Evolutionary conservation across 352 stramenopile genomes (phyloP), one percentile per base, ranked within the genome.

Genomic region (Pythium diclinum): DNA sequence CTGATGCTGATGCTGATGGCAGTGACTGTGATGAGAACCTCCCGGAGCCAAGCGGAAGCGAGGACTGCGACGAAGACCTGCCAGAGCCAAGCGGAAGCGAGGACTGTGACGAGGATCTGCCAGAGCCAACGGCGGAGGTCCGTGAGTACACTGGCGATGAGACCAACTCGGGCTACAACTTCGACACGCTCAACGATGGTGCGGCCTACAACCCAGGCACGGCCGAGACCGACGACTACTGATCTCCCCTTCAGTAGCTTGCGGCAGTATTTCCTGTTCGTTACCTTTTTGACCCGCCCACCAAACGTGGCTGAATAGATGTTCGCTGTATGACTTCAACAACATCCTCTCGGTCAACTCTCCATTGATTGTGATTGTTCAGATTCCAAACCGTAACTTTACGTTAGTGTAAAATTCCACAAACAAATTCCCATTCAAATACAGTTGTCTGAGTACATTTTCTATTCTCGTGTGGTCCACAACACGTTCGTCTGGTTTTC

Each of bases 31-130:
- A 54, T 13, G 47, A 65, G 11, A 48, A 58, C 23, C 48, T 65
- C 21, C 59, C 59, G 16, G 59, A 58, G 32, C 57, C 57, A 14
- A 10, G 8, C 9, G 30, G 14, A 17, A 32, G 28, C 17, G 49
- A 56, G 5, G 58, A 64, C 58, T 64, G 58, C 28, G 58, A 64
- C n/a, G 58, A 64, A 2, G 58, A 56, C 11, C 33, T 57, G 17
- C 58, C 58, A 9, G 58, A 57, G 58, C 44, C 58, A 14, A 17
- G 21, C 30, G 57, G 40, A 30, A 44, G 54, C 23, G 42, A 63
- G 25, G 55, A 51, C 16, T 30, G 44, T 42, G 40, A 23, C 13
- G 14, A 62, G 8, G 38, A 55, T 54, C 40, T 62, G 21, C 56
- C 38, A 13, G 56, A 62, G 28, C 42, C 56, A 32, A 44, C n/a